Conservation (phyloP, 768 basidiomycete species). For the Scleroderma citrinum region DNA sequence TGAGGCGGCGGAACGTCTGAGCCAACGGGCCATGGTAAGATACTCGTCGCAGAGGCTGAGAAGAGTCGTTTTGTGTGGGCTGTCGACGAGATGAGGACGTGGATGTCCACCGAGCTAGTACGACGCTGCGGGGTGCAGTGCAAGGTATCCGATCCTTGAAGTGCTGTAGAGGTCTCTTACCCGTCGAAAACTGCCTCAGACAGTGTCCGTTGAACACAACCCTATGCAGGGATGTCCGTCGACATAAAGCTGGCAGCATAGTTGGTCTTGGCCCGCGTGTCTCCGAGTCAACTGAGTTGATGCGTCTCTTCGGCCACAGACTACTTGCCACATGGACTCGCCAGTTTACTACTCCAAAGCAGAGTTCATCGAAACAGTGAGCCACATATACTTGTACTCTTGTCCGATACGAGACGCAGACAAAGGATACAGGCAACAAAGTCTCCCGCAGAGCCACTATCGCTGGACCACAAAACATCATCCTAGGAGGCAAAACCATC, state of each 20-base stretch:
- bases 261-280: background rate
- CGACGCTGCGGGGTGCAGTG: background rate
- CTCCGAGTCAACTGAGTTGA: slow-evolving; percentile 1
- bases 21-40: slow-evolving; percentile 71
- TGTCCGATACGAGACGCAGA: slow-evolving; percentile 4
- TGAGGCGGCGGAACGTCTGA: slow-evolving; percentile 68
- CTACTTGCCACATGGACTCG: slow-evolving; percentile 50
- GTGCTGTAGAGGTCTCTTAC: background rate
- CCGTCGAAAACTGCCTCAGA: slow-evolving; percentile 5
- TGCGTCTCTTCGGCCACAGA: slow-evolving; percentile 14
- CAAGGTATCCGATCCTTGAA: background rate
- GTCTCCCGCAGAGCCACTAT: slow-evolving; percentile 90
- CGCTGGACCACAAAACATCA: slow-evolving; percentile 92
- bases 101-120: slow-evolving; percentile 5
- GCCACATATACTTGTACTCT: slow-evolving; percentile 8
- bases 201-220: slow-evolving; percentile 1
- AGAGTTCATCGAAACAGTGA: slow-evolving; percentile 87
- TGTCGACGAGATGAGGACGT: slow-evolving; percentile 10
- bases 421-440: slow-evolving; percentile 91
- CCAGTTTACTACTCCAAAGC: slow-evolving; percentile 74
- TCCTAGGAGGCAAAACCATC: slow-evolving; percentile 94
- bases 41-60: slow-evolving; percentile 8
- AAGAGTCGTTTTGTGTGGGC: slow-evolving; percentile 1
- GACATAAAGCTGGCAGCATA: slow-evolving; percentile 14
- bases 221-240: slow-evolving; percentile 7